Conservation (phyloP, 306 rosid species). For the Glycine soja region DNA sequence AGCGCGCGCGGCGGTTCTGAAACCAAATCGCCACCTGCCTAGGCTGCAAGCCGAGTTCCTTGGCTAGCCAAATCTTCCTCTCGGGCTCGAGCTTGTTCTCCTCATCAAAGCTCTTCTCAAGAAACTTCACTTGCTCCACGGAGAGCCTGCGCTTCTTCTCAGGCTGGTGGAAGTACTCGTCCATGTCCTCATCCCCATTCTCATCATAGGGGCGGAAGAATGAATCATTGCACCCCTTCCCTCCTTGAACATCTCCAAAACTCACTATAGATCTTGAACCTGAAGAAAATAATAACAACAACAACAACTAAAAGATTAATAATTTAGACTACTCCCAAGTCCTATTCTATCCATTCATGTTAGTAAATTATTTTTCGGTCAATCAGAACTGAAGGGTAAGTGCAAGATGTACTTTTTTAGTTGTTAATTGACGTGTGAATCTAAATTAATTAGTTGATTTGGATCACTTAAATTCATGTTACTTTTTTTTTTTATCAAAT, state of each 20-base stretch:
- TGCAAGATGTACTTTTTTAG: neutral
- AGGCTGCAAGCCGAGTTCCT: slow-evolving; percentile 2
- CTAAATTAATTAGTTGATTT: neutral
- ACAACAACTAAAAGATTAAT: neutral
- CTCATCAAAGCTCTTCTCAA: slow-evolving; percentile 20
- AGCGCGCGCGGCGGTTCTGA: slow-evolving; percentile 21
- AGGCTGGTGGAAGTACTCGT: slow-evolving; percentile 67
- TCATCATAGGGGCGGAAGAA: slow-evolving; percentile 59
- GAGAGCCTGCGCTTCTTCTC: slow-evolving; percentile 77
- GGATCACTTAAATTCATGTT: neutral
- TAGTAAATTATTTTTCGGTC: neutral
- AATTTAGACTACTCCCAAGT: neutral
- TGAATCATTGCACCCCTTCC: slow-evolving; percentile 51
- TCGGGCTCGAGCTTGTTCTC: slow-evolving; percentile 6
- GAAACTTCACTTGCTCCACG: slow-evolving; percentile 67
- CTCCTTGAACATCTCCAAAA: slow-evolving; percentile 61
- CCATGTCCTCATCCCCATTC: slow-evolving; percentile 64
- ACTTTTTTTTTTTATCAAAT: no score
- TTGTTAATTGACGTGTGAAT: neutral
- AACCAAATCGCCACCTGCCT: slow-evolving; percentile 11
- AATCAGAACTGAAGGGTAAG: neutral
- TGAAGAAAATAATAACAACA: slow-evolving; percentile 32
- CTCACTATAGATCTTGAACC: slow-evolving; percentile 74
- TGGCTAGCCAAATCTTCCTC: neutral
- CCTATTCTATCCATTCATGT: neutral